phyloP scores from a whole-genome alignment of 73 alveolate genomes.

The Stentor roeselii region DNA sequence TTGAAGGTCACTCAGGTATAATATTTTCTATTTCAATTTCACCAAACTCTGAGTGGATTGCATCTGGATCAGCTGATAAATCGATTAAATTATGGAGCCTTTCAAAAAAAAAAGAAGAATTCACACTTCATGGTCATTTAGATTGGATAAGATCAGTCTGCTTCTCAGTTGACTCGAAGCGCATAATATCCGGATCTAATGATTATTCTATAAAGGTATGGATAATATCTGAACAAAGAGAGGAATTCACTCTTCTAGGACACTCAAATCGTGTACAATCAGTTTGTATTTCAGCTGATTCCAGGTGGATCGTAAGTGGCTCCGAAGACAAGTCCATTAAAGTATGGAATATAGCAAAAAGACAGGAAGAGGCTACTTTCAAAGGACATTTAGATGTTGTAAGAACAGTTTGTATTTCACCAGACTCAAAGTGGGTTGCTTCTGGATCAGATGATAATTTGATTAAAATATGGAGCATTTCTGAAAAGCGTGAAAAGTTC shows the following conservation, averaged over 20 bases:
- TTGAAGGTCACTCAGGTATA: too few relatives aligned
- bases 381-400: slow-evolving; percentile 90
- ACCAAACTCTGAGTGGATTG: too few relatives aligned
- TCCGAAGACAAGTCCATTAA: slow-evolving; percentile 92
- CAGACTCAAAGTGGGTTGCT: slow-evolving; percentile 85
- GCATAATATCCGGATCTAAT: slow-evolving; percentile 85
- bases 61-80: slow-evolving; percentile 96
- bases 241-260: slow-evolving; percentile 74
- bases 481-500: slow-evolving; percentile 66
- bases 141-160: slow-evolving; percentile 90
- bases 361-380: slow-evolving; percentile 72
- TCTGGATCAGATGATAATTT: slow-evolving; percentile 88
- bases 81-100: slow-evolving; percentile 88
- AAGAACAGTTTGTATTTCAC: slow-evolving; percentile 85
- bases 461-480: slow-evolving; percentile 94
- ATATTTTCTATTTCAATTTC: too few relatives aligned
- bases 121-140: slow-evolving; percentile 82
- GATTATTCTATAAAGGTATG: slow-evolving; percentile 95
- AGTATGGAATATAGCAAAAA: slow-evolving; percentile 90
- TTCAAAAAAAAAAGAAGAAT: slow-evolving; percentile 74
- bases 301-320: slow-evolving; percentile 89
- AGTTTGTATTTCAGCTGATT: slow-evolving; percentile 93
- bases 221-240: slow-evolving; percentile 77
- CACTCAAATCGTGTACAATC: slow-evolving; percentile 96
- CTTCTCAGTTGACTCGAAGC: slow-evolving; percentile 85